These are phyloP conservation scores for Schwanniomyces vanrijiae DNA, from an alignment of 805 yeast genomes.

Conservation along the genomic window DNA sequence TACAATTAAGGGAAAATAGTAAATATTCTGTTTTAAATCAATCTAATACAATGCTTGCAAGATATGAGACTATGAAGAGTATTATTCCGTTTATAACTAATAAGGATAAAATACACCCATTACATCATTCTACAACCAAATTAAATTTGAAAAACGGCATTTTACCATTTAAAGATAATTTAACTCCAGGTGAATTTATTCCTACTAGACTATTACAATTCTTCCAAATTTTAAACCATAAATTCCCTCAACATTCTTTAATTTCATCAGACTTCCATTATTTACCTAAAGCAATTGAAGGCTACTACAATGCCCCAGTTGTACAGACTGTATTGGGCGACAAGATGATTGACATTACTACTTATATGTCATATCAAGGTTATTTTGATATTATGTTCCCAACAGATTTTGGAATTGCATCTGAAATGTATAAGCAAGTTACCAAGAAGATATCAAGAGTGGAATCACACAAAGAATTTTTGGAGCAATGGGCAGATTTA, in stretches of 20 bases:
- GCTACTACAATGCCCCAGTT: slow-evolving; percentile 68
- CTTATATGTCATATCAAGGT: slow-evolving; percentile 84
- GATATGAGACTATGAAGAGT: slow-evolving; percentile 24
- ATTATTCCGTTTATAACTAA: slow-evolving; percentile 26
- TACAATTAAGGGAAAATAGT: slow-evolving; percentile 55
- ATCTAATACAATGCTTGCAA: slow-evolving; percentile 20
- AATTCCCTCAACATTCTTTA: slow-evolving; percentile 77
- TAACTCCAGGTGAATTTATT: slow-evolving; percentile 73
- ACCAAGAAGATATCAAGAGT: slow-evolving; percentile 59
- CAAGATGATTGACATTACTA: slow-evolving; percentile 64
- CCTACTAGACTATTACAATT: slow-evolving; percentile 76
- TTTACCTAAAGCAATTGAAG: slow-evolving; percentile 49
- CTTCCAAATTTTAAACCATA: slow-evolving; percentile 57
- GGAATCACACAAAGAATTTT: slow-evolving; percentile 61
- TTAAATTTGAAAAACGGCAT: slow-evolving; percentile 48
- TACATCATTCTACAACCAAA: slow-evolving; percentile 47
- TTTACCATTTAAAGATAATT: slow-evolving; percentile 64
- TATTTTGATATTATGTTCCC: slow-evolving; percentile 86
- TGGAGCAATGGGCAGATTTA: slow-evolving; percentile 69
- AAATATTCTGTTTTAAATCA: slow-evolving; percentile 33
- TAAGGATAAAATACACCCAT: slow-evolving; percentile 53
- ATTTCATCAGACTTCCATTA: slow-evolving; percentile 66
- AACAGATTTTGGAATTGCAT: slow-evolving; percentile 66
- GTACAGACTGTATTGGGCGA: slow-evolving; percentile 75
- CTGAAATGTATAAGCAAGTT: slow-evolving; percentile 61